phyloP scores from a whole-genome alignment of 2,329 filamentous ascomycete species.

The Metarhizium anisopliae region DNA sequence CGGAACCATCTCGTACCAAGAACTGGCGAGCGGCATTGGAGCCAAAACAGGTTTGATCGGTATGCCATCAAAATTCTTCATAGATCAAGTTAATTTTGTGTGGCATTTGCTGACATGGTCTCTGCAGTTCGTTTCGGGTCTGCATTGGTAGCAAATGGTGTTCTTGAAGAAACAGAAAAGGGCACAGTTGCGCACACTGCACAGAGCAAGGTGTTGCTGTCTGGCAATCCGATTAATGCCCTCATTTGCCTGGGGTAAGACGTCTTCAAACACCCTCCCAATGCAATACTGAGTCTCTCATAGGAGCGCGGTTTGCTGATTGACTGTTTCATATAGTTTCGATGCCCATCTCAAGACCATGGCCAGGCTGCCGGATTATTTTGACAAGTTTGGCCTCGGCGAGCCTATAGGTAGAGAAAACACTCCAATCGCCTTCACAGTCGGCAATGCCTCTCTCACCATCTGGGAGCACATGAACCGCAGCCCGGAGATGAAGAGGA shows the following conservation, averaged over 20 bases:
- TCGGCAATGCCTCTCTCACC: slow-evolving; percentile 18
- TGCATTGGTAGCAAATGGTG: slow-evolving; percentile 2
- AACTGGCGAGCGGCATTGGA: slow-evolving; percentile 18
- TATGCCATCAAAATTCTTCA: not conserved
- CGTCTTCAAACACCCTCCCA: not conserved
- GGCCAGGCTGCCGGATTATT: slow-evolving; percentile 20
- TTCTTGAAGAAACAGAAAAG: not conserved
- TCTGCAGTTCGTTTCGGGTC: slow-evolving; percentile 2
- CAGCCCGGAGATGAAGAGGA: slow-evolving; percentile 13
- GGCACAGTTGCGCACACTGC: not conserved
- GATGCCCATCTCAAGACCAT: slow-evolving; percentile 15
- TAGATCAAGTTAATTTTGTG: not conserved
- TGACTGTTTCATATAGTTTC: slow-evolving; percentile 11
- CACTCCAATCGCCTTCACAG: slow-evolving; percentile 18
- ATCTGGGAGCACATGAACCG: slow-evolving; percentile 22
- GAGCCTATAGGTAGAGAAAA: slow-evolving; percentile 19
- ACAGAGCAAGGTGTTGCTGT: not conserved
- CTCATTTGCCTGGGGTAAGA: not conserved
- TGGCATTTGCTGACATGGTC: not conserved
- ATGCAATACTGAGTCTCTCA: not conserved
- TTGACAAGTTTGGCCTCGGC: slow-evolving; percentile 19
- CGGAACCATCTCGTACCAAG: slow-evolving; percentile 16
- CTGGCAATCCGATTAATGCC: not conserved
- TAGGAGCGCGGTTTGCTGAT: not conserved
- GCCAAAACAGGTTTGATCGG: slow-evolving; percentile 12